A percentile compares a stretch with the other conserved stretches of the same genome.
phyloP scores from a whole-genome alignment of 345 rosid species.

The Syzygium aromaticum region DNA sequence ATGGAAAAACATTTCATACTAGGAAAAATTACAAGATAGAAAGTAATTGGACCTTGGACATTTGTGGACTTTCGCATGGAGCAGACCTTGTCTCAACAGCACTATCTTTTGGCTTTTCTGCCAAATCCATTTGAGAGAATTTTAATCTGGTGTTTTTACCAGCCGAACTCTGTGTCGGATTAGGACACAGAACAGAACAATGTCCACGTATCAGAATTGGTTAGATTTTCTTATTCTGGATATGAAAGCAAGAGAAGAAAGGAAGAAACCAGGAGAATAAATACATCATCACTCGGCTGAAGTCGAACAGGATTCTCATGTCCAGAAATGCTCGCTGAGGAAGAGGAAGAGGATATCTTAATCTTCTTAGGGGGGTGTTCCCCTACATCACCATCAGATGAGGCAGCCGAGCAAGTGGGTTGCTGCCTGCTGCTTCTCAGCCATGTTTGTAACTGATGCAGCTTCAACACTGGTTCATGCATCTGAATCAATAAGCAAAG shows the following conservation, averaged over 20 bases:
- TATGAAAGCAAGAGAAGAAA: background rate
- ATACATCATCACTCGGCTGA: background rate
- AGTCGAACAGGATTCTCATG: background rate
- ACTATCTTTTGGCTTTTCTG: background rate
- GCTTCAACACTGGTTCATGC: slow-evolving; percentile 33
- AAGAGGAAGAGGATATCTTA: background rate
- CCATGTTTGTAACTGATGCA: slow-evolving; percentile 15
- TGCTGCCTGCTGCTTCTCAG: slow-evolving; percentile 16
- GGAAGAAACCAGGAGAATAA: background rate
- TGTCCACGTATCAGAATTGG: background rate
- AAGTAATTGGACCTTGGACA: background rate
- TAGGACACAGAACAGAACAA: background rate
- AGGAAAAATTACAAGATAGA: background rate
- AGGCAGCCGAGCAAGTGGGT: background rate
- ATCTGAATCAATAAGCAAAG: slow-evolving; percentile 22
- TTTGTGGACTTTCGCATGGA: background rate
- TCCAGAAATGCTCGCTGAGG: background rate
- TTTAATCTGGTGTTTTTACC: background rate
- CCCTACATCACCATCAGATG: background rate
- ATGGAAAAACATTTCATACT: background rate
- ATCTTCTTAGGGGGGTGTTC: background rate
- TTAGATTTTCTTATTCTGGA: background rate
- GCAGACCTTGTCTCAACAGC: background rate
- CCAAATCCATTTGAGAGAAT: background rate
- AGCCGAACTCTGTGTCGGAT: background rate